A percentile compares a stretch with the other conserved stretches of the same genome.
Evolutionary conservation across 345 rosid genomes (phyloP).

Genomic region (Gossypium arboreum): DNA sequence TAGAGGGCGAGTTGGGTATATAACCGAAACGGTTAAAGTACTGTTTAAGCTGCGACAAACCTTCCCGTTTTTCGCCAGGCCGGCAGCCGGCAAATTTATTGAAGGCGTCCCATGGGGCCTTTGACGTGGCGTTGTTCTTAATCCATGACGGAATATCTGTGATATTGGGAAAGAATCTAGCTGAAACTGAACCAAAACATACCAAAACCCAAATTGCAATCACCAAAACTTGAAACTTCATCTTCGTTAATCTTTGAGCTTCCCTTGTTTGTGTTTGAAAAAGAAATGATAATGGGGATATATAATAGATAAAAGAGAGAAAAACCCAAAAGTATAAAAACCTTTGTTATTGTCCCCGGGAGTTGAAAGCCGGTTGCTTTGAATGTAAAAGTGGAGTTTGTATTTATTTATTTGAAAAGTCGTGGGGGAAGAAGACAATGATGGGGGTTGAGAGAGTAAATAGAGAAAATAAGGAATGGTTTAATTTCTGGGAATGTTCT

Average conservation of each 20-base stretch:
- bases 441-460: background rate
- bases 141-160: slow-evolving; percentile 38
- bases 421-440: background rate
- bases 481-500: background rate
- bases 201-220: slow-evolving; percentile 20
- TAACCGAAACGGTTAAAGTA: slow-evolving; percentile 82
- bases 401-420: no score
- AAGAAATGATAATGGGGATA: background rate
- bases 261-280: background rate
- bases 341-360: background rate
- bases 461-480: background rate
- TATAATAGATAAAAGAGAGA: background rate
- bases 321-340: background rate
- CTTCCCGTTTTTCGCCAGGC: slow-evolving; percentile 50
- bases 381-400: background rate
- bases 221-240: slow-evolving; percentile 14
- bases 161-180: slow-evolving; percentile 36
- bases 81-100: slow-evolving; percentile 55
- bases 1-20: slow-evolving; percentile 31
- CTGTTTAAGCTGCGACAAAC: slow-evolving; percentile 61
- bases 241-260: background rate
- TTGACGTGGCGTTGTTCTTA: slow-evolving; percentile 19
- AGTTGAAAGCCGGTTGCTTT: background rate
- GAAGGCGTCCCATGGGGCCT: slow-evolving; percentile 63
- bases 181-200: slow-evolving; percentile 22